phyloP scores from a whole-genome alignment of 2,329 filamentous ascomycete genomes.

The Penicillium sp. region DNA sequence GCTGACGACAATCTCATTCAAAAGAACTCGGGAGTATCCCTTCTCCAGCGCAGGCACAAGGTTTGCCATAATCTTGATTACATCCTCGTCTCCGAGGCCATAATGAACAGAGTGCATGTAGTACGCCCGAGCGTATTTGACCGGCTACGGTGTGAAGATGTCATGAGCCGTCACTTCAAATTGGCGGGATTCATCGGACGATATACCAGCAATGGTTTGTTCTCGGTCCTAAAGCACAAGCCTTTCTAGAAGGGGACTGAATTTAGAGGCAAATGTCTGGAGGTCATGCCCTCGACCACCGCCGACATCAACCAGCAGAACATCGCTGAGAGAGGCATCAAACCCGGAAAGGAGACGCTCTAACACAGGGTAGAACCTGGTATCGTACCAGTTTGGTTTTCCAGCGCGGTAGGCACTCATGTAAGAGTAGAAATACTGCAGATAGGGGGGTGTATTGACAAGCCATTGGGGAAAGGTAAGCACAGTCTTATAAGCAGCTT shows the following conservation, averaged over 20 bases:
- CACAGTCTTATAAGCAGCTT: too few species aligned
- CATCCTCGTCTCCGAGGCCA: conserved; percentile 24
- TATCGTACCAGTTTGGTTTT: too few species aligned
- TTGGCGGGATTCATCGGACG: too few species aligned
- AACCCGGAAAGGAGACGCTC: neutral
- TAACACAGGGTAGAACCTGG: too few species aligned
- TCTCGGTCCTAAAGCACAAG: conserved; percentile 13
- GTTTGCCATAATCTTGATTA: conserved; percentile 21
- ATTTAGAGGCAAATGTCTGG: conserved; percentile 6
- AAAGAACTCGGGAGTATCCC: conserved; percentile 20
- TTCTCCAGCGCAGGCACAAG: conserved; percentile 15
- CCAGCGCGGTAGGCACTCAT: too few species aligned
- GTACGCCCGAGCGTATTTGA: conserved; percentile 25
- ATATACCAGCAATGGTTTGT: conserved; percentile 12
- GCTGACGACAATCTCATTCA: conserved; percentile 24
- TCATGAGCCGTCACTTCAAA: conserved; percentile 16
- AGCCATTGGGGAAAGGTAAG: too few species aligned
- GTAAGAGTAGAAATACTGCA: too few species aligned
- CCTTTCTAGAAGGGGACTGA: neutral
- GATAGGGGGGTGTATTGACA: too few species aligned
- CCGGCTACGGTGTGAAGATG: conserved; percentile 19
- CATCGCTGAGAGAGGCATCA: conserved; percentile 12
- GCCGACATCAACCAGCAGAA: conserved; percentile 24
- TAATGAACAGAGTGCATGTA: conserved; percentile 25
- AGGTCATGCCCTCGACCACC: conserved; percentile 22